Percentiles rank a stretch among this genome's conserved stretches.
phyloP scores from a whole-genome alignment of 75 land plant species.

The Adiantum capillusveneris region DNA sequence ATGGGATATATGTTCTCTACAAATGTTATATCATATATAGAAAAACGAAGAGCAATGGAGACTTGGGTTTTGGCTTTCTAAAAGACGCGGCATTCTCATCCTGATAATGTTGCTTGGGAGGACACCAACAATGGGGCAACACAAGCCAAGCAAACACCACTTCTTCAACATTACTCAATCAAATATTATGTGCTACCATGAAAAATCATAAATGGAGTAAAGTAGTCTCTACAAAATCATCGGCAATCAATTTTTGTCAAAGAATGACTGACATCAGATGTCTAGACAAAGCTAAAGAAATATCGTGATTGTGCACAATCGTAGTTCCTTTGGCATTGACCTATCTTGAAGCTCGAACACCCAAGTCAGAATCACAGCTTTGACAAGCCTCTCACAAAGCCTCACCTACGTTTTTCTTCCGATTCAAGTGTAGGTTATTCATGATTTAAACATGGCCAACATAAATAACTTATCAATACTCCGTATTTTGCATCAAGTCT shows the following conservation, averaged over 20 bases:
- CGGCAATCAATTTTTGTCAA: background rate
- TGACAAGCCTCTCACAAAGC: no score
- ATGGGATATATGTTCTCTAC: slow-evolving; percentile 60
- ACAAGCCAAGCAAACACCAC: slow-evolving; percentile 17
- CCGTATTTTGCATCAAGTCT: no score
- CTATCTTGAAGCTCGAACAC: no score
- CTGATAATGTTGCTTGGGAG: slow-evolving; percentile 5
- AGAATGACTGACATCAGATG: slow-evolving; percentile 34
- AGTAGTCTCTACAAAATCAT: slow-evolving; percentile 17
- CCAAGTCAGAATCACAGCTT: no score
- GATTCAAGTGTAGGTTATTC: no score
- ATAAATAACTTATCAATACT: no score
- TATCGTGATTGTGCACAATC: slow-evolving; percentile 59
- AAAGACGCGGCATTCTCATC: background rate
- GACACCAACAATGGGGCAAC: slow-evolving; percentile 2
- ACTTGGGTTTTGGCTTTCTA: slow-evolving; percentile 19
- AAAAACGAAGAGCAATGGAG: slow-evolving; percentile 23
- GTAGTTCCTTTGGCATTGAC: no score
- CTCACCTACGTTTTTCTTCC: no score
- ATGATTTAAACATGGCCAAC: no score
- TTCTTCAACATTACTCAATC: background rate
- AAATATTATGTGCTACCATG: slow-evolving; percentile 17
- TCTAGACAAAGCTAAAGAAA: slow-evolving; percentile 81
- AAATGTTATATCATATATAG: slow-evolving; percentile 56
- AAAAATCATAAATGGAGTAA: slow-evolving; percentile 12